Evolutionary conservation across 2,329 filamentous ascomycete genomes (phyloP).

Genomic region (Tympanopsis confertula): DNA sequence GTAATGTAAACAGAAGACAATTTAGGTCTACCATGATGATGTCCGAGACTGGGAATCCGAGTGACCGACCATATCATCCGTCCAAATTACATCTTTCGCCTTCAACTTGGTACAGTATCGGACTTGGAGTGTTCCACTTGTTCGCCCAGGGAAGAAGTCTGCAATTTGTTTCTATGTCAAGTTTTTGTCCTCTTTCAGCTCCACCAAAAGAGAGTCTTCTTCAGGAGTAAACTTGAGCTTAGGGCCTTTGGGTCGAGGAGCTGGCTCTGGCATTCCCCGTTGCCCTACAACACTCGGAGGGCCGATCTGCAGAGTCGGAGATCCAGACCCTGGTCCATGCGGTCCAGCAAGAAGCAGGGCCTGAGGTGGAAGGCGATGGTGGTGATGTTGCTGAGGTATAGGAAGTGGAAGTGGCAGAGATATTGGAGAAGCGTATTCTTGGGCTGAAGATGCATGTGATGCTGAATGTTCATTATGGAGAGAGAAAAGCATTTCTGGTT

Average conservation of each 20-base stretch:
- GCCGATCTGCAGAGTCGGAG: neutral
- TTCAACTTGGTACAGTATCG: slow-evolving; percentile 57
- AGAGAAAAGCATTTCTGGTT: neutral
- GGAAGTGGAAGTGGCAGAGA: too few species aligned
- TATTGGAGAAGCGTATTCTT: too few species aligned
- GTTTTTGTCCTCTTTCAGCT: slow-evolving; percentile 53
- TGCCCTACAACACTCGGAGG: neutral
- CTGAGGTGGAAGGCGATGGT: neutral
- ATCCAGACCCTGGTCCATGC: neutral
- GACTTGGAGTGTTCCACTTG: slow-evolving; percentile 51
- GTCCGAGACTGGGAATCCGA: slow-evolving; percentile 13
- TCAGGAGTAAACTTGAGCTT: slow-evolving; percentile 38
- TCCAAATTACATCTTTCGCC: slow-evolving; percentile 52
- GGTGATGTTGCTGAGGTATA: neutral
- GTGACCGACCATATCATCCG: slow-evolving; percentile 46
- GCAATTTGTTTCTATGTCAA: slow-evolving; percentile 59
- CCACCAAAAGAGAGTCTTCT: slow-evolving; percentile 47
- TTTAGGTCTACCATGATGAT: slow-evolving; percentile 3
- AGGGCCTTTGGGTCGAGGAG: neutral
- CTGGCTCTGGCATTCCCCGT: neutral
- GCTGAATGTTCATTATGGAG: neutral
- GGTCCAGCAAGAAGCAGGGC: neutral
- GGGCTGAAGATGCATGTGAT: neutral
- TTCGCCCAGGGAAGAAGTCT: slow-evolving; percentile 53
- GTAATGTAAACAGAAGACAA: slow-evolving; percentile 4